Evolutionary conservation across 176 grass and related monocot species (phyloP).

Genomic region (sorghum (Sorghum bicolor)): Sorghum_bicolor_NCBIv3 NC_012879.2:42299001-42299500

Average conservation of each 20-base stretch:
- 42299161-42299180: slow-evolving; percentile 16
- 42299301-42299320: slow-evolving; percentile 30
- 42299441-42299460: not conserved
- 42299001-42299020: not conserved
- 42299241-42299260: not conserved
- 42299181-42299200: slow-evolving; percentile 15
- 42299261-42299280: slow-evolving; percentile 15
- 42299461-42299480: slow-evolving; percentile 10
- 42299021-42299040: not conserved
- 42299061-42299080: not conserved
- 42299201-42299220: not conserved
- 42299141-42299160: not conserved
- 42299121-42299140: slow-evolving; percentile 51
- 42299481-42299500: not conserved
- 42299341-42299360: not conserved
- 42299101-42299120: slow-evolving; percentile 59
- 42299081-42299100: slow-evolving; percentile 27
- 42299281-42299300: slow-evolving; percentile 14
- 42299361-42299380: slow-evolving; percentile 11
- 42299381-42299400: slow-evolving; percentile 32
- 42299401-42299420: slow-evolving; percentile 19
- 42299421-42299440: slow-evolving; percentile 1
- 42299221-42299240: slow-evolving; percentile 18
- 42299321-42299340: slow-evolving; percentile 21
- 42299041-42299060: not conserved